Base-by-base conservation (phyloP, 768 basidiomycete species). In the Rhodotorula graminis region DNA sequence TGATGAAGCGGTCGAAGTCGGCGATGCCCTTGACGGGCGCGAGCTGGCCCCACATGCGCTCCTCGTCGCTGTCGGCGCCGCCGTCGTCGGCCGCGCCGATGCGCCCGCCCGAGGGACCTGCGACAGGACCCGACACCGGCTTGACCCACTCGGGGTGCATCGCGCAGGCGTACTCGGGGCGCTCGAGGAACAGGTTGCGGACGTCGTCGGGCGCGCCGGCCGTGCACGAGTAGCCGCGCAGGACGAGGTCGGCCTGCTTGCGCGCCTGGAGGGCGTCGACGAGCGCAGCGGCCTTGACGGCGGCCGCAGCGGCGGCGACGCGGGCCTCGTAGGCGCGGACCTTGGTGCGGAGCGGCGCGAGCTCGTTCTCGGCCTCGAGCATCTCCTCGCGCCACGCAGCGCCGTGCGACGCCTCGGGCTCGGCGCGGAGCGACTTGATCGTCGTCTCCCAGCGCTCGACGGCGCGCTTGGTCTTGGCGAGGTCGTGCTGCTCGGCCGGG, bases 1-100 rank as follows among this genome's bases (percentile, higher is more conserved):
- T 27, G 33, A 70, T 25, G 46, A 74, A 70, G 33, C 53, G 33
- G 27, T 70, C 61, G 33, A 70, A 67, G 12, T 57, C 57, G 31
- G 29, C 42, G 15, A 46, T 60, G 27, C 33, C 40, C 44, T 27
- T 18, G 50, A 69, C 56, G 27, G 37, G 11, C 14, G 21, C 44
- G 29, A 63, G 23, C 8, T 53, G 23, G 23, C 23, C 33, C 57
- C 59, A 46, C 40, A 42, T 46, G 16, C 15, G 14, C 31, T 47
- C 57, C 14, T 73, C 67, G 21, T 64, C 66, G 33, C 25, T 33
- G 33, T 64, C 57, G 56, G 16, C 23, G 52, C 25, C 50, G 25
- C 10, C 50, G 25, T 27, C 53, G 14, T 49, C 11, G 49, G 49
- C 49, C 19, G 49, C 23, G 25, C 27, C 27, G 27, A 29, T n/a